Base-by-base conservation (phyloP, 164 flowering plant genomes). In the Piper betle region DNA sequence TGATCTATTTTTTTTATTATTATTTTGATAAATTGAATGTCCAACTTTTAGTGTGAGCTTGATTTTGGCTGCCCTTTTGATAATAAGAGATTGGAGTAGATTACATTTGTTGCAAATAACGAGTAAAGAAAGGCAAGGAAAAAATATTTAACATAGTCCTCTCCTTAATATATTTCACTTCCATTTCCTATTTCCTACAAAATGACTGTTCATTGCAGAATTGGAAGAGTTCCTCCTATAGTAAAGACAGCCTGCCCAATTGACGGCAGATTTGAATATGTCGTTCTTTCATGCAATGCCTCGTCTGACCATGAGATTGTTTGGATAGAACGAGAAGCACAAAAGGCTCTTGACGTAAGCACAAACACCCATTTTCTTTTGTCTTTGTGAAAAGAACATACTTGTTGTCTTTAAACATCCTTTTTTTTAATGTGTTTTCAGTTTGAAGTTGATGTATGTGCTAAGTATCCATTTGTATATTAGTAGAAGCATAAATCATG, bases 211-310 rank as follows among this genome's bases (percentile, higher is more conserved):
- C 54, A n/a, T 63, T 71, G 68, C 82, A 94, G 99, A 63, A 59
- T 70, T 33, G 80, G 82, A 60, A 82, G 77, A 74, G 71, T 72
- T 62, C 77, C 84, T 6, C 92, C 92, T 38, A 77, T 76, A 43
- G 88, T 84, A 63, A 79, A 78, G 69, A 86, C 88, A 10, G 87
- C 92, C 18, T 81, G 82, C 19, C 88, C 92, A 33, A 88, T 86
- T 38, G 85, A 84, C 71, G 87, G 92, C n/a, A 78, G 92, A 65
- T 84, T 86, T 60, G 92, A 83, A 68, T 84, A 79, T 63, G 70
- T 85, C 40, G 80, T 81, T 60, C 80, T 85, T 33, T 85, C 92
- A 39, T 85, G 88, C 77, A 83, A 82, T 80, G 78, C 82, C 52
- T 79, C 83, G 25, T 64, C 83, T 25, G 88, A 85, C 64, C 91